These are phyloP conservation scores for Escallonia herrerae DNA, from an alignment of 129 eudicot species.

Conservation along the genomic window DNA sequence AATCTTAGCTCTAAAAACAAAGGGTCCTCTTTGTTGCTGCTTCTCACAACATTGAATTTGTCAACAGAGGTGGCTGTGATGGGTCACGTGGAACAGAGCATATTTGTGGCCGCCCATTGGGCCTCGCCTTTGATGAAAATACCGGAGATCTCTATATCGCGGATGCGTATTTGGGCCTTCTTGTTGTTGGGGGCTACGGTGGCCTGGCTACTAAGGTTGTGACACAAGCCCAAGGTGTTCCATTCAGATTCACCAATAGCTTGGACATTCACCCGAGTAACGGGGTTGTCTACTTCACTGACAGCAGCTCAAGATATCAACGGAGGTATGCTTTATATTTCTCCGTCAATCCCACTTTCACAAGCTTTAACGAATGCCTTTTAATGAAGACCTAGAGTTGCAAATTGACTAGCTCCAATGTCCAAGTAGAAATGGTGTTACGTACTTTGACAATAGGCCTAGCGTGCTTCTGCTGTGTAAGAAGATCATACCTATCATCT, in stretches of 20 bases:
- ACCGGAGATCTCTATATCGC: slow-evolving; percentile 53
- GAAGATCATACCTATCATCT: too few species aligned
- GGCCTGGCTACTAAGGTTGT: slow-evolving; percentile 34
- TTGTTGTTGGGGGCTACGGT: slow-evolving; percentile 39
- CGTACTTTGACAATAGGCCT: too few species aligned
- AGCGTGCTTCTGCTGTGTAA: too few species aligned
- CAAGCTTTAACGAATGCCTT: too few species aligned
- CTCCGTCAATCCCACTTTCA: not conserved
- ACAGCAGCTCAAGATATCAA: slow-evolving; percentile 35
- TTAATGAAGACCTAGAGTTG: too few species aligned
- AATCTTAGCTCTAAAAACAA: too few species aligned
- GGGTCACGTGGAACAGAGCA: slow-evolving; percentile 22
- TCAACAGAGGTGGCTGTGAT: slow-evolving; percentile 8
- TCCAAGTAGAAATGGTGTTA: too few species aligned
- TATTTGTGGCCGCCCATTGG: slow-evolving; percentile 56
- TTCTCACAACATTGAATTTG: not conserved
- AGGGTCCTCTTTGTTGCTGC: too few species aligned
- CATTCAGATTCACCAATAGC: slow-evolving; percentile 37
- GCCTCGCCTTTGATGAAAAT: slow-evolving; percentile 30
- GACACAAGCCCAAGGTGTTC: slow-evolving; percentile 26
- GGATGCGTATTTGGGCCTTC: slow-evolving; percentile 52
- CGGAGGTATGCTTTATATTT: slow-evolving; percentile 26
- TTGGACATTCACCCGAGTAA: slow-evolving; percentile 43
- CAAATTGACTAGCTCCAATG: too few species aligned
- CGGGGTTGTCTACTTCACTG: slow-evolving; percentile 40